Base-by-base conservation (phyloP, 257 asterid genomes). In the Solanum paucissectum region DNA sequence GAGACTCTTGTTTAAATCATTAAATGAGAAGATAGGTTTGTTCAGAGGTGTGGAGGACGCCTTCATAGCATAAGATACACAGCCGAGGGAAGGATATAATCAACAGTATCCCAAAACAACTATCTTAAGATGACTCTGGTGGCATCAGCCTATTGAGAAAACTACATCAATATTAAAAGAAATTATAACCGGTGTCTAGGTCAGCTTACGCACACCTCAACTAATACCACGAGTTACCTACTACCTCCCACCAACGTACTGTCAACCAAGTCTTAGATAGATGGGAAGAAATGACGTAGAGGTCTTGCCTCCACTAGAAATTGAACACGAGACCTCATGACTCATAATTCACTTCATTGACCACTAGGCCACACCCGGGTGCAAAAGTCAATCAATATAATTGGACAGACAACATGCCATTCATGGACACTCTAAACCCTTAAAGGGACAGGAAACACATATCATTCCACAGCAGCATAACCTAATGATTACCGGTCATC, bases 401-500 rank as follows among this genome's bases (percentile, higher is more conserved):
- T 38, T 76, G 58, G 83, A 76, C 34, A 1, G 52, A 46, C 46
- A 25, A 87, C 40, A 58, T 9, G 58, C 29, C 40, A 89, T 73
- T 34, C 77, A 86, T 79, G 71, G 36, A 55, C 42, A 87, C 60
- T 49, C 60, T 49, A 49, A 49, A 49, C 60, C 60, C 60, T 49
- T 49, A 49, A 49, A 16, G 83, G 46, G 83, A 37, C 49, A 37
- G 20, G 11, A 42, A 25, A 36, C 82, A 74, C n/a, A 74, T 52
- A 52, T 36, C 82, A 36, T 36, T 74, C 21, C 60, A 36, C 86
- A 85, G 71, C 40, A 77, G 86, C 84, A 21, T 7, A 44, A 60
- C 55, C 20, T 42, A 86, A 71, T 29, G 27, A 32, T 86, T 86
- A 93, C 98, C 99, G 52, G 98, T 95, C 98, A 97, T 95, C 91